These are phyloP conservation scores for Pyrenochaeta sp. DNA, from an alignment of 2,329 filamentous ascomycete genomes.

Conservation along the genomic window DNA sequence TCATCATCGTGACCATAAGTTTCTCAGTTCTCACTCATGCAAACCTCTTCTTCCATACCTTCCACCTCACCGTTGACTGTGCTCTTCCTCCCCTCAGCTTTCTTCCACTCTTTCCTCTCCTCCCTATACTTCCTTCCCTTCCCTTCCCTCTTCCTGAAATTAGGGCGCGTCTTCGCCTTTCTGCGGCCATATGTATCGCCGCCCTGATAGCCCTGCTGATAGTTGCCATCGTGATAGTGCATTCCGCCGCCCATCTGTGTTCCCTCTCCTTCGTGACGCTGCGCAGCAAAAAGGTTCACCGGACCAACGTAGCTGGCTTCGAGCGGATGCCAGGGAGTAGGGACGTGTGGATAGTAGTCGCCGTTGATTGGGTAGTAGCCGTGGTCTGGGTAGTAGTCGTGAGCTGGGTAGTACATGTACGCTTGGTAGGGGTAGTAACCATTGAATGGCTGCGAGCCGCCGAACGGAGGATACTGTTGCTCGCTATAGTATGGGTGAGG, in stretches of 20 bases:
- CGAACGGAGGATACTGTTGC: conserved; percentile 1
- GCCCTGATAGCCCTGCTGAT: neutral
- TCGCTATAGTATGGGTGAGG: neutral
- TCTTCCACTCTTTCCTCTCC: neutral
- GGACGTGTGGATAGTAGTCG: neutral
- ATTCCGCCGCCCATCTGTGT: neutral
- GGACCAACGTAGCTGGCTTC: neutral
- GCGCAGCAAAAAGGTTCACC: neutral
- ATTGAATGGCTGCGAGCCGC: neutral
- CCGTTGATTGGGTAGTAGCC: neutral
- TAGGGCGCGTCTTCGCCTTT: neutral
- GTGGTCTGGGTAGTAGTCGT: neutral
- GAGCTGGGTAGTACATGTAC: neutral
- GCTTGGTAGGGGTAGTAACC: neutral
- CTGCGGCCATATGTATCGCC: neutral
- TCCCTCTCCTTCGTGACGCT: neutral
- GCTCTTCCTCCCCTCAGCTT: neutral
- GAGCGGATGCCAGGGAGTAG: neutral
- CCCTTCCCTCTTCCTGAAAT: neutral
- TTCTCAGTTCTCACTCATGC: too few species aligned
- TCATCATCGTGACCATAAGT: neutral
- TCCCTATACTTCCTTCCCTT: neutral
- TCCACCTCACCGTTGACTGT: neutral
- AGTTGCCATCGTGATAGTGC: neutral
- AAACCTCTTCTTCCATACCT: too few species aligned